Evolutionary conservation across 441 rosid genomes (phyloP), one percentile per base, ranked within the genome.

Genomic region (Syzygium malaccense): DNA sequence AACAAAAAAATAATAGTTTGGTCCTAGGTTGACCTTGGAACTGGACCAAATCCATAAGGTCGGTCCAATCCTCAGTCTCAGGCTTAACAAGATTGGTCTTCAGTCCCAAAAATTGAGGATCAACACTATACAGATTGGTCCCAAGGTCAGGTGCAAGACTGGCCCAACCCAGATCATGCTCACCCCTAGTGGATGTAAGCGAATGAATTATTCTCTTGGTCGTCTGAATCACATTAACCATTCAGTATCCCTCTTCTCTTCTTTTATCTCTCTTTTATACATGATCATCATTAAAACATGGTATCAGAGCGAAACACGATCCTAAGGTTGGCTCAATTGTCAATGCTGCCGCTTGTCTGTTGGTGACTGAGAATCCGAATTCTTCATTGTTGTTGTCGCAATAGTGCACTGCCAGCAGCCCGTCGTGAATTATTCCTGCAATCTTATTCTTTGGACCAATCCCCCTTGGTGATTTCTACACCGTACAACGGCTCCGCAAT

Each of bases 71-170:
- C 48, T 45, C 48, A 0, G 48, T 7, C 48, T 2, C 1, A 45
- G 9, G 48, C 48, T 45, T 9, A 45, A 45, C 10, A 45, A 0
- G 48, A 2, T 45, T 2, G 48, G 48, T 45, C 2, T 8, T 45
- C 9, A 45, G 2, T 45, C 48, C 48, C 48, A 45, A 45, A 45
- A 45, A 45, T 45, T 45, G 8, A 45, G 48, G 9, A 45, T 9
- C 48, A 45, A 45, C 7, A 45, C 48, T 45, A 45, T 45, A 9
- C 9, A 0, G 9, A 9, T 45, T 45, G 48, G 9, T 45, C 48
- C 48, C 0, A 45, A 9, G 9, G 9, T 1, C 7, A 45, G 48
- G 9, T 7, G 48, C 0, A 45, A 9, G 9, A 45, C 48, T 1
- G 9, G 48, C 48, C 48, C 2, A 45, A 45, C 7, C 1, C 48